Evolutionary conservation across 805 yeast species (phyloP), one percentile per base, ranked within the genome.

Genomic region (Teunomyces kruisii): DNA sequence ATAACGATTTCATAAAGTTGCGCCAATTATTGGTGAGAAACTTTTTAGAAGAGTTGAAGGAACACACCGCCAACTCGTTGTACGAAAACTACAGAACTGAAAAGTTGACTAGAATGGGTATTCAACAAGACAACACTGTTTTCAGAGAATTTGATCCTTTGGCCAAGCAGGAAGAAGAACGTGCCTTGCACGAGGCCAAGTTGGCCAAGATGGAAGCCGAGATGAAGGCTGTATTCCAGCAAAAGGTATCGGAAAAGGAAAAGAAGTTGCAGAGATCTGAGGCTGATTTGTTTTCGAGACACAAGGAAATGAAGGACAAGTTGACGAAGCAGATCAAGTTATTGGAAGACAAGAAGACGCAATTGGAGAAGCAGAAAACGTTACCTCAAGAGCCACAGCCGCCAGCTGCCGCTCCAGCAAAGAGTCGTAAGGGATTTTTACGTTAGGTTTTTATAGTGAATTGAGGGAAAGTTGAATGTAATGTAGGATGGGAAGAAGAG

Each of bases 231-330:
- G 96, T 94, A 45, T 94, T 94, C 82, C 96, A 91, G 72, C 94
- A 88, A 62, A 94, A 94, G 74, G 99, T 94, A 27, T 75, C 86
- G 47, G 97, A 91, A 70, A 95, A 94, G 82, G 99, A 94, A 70
- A 88, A 90, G 79, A 92, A 92, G 74, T 80, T 94, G 62, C 96
- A 91, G 73, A 88, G 88, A 71, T 88, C 96, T 39, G 99, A 94
- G 74, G 94, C 96, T 46, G 99, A 94, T 68, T 79, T 94, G 62
- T 92, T 92, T 65, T 80, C 94, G 32, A 85, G 95, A 67, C 99
- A 94, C 70, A 88, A 89, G 69, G 98, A 94, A 68, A 91, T 92
- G 92, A 92, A 92, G 70, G 97, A 92, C 62, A 89, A 88, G 70
- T 79, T 94, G 64, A 76, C 86, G 53, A 86, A 86, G 66, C 97